Percentiles rank a stretch among this genome's conserved stretches.
These are phyloP conservation scores for Astrothelium subdiscretum DNA, from an alignment of 495 filamentous ascomycete genomes.

Conservation along the genomic window DNA sequence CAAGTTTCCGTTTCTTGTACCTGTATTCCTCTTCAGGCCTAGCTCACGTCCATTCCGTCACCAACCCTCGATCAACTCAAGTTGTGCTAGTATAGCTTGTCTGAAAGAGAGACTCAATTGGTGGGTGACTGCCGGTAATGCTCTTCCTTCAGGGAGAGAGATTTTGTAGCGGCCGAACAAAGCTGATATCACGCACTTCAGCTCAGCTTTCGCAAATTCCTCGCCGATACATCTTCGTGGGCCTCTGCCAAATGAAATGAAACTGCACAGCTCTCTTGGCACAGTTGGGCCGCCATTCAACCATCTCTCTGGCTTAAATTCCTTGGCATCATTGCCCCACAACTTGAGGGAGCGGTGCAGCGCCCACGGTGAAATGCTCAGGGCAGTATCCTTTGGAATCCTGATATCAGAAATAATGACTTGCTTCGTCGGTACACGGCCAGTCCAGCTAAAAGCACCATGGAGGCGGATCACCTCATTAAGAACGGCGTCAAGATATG, in stretches of 20 bases:
- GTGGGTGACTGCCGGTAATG: slow-evolving; percentile 18
- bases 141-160: slow-evolving; percentile 27
- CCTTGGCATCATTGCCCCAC: slow-evolving; percentile 29
- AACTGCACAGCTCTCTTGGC: slow-evolving; percentile 12
- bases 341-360: slow-evolving; percentile 24
- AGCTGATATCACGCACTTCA: slow-evolving; percentile 66
- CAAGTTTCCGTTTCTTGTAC: too few species aligned
- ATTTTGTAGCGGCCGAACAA: slow-evolving; percentile 60
- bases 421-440: slow-evolving; percentile 47
- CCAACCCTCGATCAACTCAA: slow-evolving; percentile 5
- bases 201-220: slow-evolving; percentile 72
- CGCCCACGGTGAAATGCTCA: slow-evolving; percentile 39
- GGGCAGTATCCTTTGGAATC: slow-evolving; percentile 42
- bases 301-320: slow-evolving; percentile 36
- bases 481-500: slow-evolving; percentile 42
- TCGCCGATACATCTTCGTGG: slow-evolving; percentile 40
- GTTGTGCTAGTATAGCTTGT: neutral
- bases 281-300: slow-evolving; percentile 14
- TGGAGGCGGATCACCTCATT: slow-evolving; percentile 25
- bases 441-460: slow-evolving; percentile 27
- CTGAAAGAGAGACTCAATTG: slow-evolving; percentile 12
- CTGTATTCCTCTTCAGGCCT: too few species aligned
- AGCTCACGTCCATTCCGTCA: too few species aligned
- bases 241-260: slow-evolving; percentile 33
- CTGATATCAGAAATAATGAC: slow-evolving; percentile 43